Evolutionary conservation across 106 monocot species (phyloP).

Genomic region (Gastrodia elata): DNA sequence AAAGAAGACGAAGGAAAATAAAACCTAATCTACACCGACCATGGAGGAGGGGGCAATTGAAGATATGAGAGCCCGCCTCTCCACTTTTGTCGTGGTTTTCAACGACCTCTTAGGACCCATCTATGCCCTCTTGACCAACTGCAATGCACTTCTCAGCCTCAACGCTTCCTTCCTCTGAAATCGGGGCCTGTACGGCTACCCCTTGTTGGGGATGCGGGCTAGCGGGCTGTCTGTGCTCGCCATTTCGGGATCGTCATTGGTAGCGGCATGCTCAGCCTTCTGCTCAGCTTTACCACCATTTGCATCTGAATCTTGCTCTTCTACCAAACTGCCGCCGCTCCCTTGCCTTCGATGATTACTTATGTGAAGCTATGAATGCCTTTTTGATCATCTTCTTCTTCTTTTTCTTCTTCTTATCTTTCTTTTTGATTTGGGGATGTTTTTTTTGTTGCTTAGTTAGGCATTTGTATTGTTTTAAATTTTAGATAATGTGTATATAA

Average conservation of each 20-base stretch:
- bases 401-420: too few relatives aligned
- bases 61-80: too few relatives aligned
- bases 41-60: too few relatives aligned
- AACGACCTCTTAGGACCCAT: constrained; percentile 41
- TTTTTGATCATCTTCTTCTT: too few relatives aligned
- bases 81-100: constrained; percentile 48
- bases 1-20: too few relatives aligned
- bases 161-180: constrained; percentile 59
- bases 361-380: too few relatives aligned
- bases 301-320: constrained; percentile 51
- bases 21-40: too few relatives aligned
- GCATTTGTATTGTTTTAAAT: too few relatives aligned
- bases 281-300: constrained; percentile 59
- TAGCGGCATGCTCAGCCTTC: constrained; percentile 48
- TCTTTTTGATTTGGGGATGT: too few relatives aligned
- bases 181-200: constrained; percentile 46
- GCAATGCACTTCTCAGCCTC: constrained; percentile 25
- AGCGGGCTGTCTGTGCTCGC: constrained; percentile 38
- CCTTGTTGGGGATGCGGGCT: constrained; percentile 28
- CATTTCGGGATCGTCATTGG: constrained; percentile 60
- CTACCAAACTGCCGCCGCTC: constrained; percentile 8
- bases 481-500: too few relatives aligned
- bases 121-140: constrained; percentile 35
- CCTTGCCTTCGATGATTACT: background rate
- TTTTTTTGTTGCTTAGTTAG: too few relatives aligned